phyloP scores from a whole-genome alignment of 2,329 filamentous ascomycete species.

The Microdochium trichocladiopsis region DNA sequence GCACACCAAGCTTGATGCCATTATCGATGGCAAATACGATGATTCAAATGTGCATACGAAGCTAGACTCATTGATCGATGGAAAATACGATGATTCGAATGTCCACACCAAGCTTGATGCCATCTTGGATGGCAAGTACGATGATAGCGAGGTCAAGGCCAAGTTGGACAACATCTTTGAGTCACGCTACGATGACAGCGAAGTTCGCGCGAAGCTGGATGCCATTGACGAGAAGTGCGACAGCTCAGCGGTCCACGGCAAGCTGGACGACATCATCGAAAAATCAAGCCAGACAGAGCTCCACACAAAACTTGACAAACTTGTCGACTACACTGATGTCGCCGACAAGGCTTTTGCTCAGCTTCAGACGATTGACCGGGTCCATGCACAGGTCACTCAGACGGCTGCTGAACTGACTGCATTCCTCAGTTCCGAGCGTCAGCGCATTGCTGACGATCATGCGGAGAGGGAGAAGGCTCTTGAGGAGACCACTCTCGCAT shows the following conservation, averaged over 20 bases:
- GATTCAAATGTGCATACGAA: background rate
- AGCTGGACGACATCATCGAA: constrained; percentile 16
- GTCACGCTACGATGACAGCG: background rate
- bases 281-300: constrained; percentile 9
- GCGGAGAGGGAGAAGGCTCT: constrained; percentile 73
- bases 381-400: constrained; percentile 78
- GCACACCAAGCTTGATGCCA: constrained; percentile 11
- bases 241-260: constrained; percentile 11
- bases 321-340: constrained; percentile 58
- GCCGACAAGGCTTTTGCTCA: constrained; percentile 66
- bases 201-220: background rate
- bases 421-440: constrained; percentile 72
- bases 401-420: constrained; percentile 79
- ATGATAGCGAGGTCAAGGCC: constrained; percentile 60
- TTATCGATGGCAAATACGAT: constrained; percentile 2
- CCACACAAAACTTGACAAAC: constrained; percentile 32
- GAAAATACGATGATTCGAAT: constrained; percentile 36
- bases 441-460: constrained; percentile 68
- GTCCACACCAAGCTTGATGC: constrained; percentile 20
- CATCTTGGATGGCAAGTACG: constrained; percentile 33
- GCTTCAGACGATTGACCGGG: constrained; percentile 77
- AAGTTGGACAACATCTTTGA: constrained; percentile 66
- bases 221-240: constrained; percentile 2
- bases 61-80: constrained; percentile 23
- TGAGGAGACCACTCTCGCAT: constrained; percentile 69